A percentile compares a stretch with the other conserved stretches of the same genome.
Evolutionary conservation across 2,329 filamentous ascomycete species (phyloP).

Genomic region (Triangularia verruculosa): DNA sequence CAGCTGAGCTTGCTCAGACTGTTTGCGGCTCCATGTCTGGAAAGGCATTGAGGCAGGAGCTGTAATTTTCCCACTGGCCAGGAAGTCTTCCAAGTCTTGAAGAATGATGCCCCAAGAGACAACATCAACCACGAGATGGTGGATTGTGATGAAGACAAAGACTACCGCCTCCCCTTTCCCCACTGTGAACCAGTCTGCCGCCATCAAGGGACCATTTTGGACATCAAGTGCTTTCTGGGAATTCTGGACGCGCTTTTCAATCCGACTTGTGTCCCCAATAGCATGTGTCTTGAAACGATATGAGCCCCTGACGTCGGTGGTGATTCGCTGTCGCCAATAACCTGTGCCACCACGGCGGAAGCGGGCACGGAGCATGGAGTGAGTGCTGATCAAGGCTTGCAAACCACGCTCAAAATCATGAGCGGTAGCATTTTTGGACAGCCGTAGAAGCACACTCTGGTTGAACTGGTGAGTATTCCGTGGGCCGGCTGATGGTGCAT

Average conservation of each 20-base stretch:
- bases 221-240: constrained; percentile 24
- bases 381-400: constrained; percentile 30
- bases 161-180: constrained; percentile 14
- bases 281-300: constrained; percentile 26
- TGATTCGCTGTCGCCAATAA: constrained; percentile 32
- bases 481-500: constrained; percentile 13
- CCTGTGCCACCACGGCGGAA: constrained; percentile 26
- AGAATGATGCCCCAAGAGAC: constrained; percentile 47
- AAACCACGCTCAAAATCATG: constrained; percentile 25
- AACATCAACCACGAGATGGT: constrained; percentile 42
- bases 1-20: constrained; percentile 32
- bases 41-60: constrained; percentile 31
- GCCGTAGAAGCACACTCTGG: constrained; percentile 41
- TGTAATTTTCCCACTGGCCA: constrained; percentile 26
- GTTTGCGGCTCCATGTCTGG: constrained; percentile 38
- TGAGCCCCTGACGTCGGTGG: constrained; percentile 19
- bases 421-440: constrained; percentile 28
- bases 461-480: constrained; percentile 37
- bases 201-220: constrained; percentile 28
- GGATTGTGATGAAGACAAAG: constrained; percentile 32
- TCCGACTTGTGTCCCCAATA: constrained; percentile 16
- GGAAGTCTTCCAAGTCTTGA: constrained; percentile 41
- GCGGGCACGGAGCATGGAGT: constrained; percentile 38
- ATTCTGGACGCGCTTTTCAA: constrained; percentile 23
- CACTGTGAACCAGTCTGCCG: constrained; percentile 23